A percentile compares a stretch with the other conserved stretches of the same genome.
These are phyloP conservation scores for Ceratobasidium theobromae DNA, from an alignment of 1,284 basidiomycete genomes.

Conservation along the genomic window DNA sequence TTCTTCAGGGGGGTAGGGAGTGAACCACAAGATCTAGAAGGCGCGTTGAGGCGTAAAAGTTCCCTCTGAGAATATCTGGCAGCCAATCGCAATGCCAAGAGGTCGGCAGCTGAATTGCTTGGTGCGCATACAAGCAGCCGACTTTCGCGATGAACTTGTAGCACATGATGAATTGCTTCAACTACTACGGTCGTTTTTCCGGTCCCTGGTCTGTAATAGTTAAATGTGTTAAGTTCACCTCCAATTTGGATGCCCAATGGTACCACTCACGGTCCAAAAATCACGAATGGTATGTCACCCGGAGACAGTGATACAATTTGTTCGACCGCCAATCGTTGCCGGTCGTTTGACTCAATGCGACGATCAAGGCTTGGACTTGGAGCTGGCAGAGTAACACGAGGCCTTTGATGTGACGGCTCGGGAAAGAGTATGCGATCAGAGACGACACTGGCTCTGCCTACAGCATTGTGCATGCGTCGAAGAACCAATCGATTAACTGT, in stretches of 20 bases:
- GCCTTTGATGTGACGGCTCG: conserved; percentile 38
- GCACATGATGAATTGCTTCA: conserved; percentile 63
- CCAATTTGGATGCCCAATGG: neutral
- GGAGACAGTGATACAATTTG: conserved; percentile 51
- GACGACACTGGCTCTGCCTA: conserved; percentile 48
- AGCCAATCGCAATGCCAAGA: conserved; percentile 56
- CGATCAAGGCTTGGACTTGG: conserved; percentile 45
- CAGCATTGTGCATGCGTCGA: conserved; percentile 58
- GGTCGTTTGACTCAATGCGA: conserved; percentile 51
- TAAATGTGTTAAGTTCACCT: too few relatives aligned
- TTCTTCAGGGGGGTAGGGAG: conserved; percentile 11
- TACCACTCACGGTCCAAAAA: conserved; percentile 64
- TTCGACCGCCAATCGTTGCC: conserved; percentile 58
- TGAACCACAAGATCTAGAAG: conserved; percentile 48
- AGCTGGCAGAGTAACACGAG: neutral
- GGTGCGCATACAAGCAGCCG: conserved; percentile 64
- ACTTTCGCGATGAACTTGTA: conserved; percentile 47
- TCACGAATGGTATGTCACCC: conserved; percentile 57
- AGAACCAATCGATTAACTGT: conserved; percentile 56
- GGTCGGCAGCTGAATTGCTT: conserved; percentile 59
- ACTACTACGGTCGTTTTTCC: conserved; percentile 69
- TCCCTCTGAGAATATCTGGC: conserved; percentile 42
- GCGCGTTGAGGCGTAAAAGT: conserved; percentile 65
- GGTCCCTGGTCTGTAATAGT: conserved; percentile 55
- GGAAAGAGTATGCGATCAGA: conserved; percentile 50